Conservation (phyloP, 305 asterid genomes). For the Stenogyne calaminthoides region DNA sequence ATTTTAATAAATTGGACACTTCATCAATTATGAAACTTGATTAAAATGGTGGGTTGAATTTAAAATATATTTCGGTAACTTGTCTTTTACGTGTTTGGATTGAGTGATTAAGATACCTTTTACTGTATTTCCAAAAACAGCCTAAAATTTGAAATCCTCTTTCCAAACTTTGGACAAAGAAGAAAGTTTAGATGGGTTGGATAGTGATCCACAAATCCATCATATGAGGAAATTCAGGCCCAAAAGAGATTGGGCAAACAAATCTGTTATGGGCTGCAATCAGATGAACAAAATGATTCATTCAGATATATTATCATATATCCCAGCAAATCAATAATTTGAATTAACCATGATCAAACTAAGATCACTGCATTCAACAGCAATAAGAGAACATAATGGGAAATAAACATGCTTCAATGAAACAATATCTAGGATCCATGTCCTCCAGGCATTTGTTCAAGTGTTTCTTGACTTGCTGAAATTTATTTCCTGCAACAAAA, state of each 20-base stretch:
- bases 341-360: neutral
- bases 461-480: neutral
- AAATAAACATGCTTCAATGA: neutral
- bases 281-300: too few relatives aligned
- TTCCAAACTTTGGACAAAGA: too few relatives aligned
- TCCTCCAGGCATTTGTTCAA: neutral
- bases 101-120: too few relatives aligned
- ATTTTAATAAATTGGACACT: too few relatives aligned
- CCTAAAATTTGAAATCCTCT: too few relatives aligned
- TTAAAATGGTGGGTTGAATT: too few relatives aligned
- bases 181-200: too few relatives aligned
- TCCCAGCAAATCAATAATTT: neutral
- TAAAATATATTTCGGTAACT: too few relatives aligned
- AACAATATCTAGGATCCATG: neutral
- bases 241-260: neutral
- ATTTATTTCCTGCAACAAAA: conserved; percentile 6
- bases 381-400: neutral
- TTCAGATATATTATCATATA: too few relatives aligned
- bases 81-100: neutral
- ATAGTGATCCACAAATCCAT: too few relatives aligned
- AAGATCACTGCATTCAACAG: neutral
- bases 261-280: neutral
- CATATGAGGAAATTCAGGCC: neutral
- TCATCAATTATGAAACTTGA: too few relatives aligned
- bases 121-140: too few relatives aligned